These are phyloP conservation scores for Penicillium sp. DNA, from an alignment of 2,329 filamentous ascomycete species.

Conservation along the genomic window DNA sequence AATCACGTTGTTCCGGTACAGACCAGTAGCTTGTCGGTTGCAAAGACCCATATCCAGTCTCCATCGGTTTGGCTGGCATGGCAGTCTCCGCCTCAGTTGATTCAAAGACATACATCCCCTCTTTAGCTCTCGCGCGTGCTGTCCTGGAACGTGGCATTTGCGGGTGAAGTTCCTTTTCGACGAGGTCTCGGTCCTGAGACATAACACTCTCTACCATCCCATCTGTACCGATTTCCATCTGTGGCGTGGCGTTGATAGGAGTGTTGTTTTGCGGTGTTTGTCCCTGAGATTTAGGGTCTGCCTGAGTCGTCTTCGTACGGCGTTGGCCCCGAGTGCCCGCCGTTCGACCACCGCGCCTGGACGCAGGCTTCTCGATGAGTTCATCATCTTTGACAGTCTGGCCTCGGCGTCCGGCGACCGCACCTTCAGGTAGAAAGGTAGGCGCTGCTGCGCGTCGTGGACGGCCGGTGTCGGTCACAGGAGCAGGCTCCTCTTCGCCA, in stretches of 20 bases:
- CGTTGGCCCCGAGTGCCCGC: constrained; percentile 34
- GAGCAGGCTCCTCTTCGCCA: constrained; percentile 41
- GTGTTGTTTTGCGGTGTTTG: constrained; percentile 12
- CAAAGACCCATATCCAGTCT: constrained; percentile 35
- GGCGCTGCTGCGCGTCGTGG: constrained; percentile 48
- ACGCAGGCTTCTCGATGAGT: constrained; percentile 31
- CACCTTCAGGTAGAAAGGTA: constrained; percentile 41
- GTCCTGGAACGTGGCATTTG: constrained; percentile 23
- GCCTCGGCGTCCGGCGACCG: constrained; percentile 30
- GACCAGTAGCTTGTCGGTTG: constrained; percentile 51
- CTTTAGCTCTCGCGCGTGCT: constrained; percentile 30
- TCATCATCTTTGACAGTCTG: constrained; percentile 34
- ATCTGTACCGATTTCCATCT: constrained; percentile 22
- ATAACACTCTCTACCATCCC: constrained; percentile 17
- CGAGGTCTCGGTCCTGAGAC: constrained; percentile 22
- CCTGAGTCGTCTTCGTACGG: constrained; percentile 32
- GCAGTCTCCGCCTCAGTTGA: constrained; percentile 29
- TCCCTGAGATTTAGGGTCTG: constrained; percentile 22
- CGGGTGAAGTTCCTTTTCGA: constrained; percentile 24
- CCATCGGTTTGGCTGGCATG: constrained; percentile 21
- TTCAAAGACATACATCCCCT: constrained; percentile 35
- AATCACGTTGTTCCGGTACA: constrained; percentile 47
- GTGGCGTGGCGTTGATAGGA: constrained; percentile 23
- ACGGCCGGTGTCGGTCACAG: constrained; percentile 48
- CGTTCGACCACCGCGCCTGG: constrained; percentile 32